A percentile compares a stretch with the other conserved stretches of the same genome.
These are phyloP conservation scores for Solanum phureja DNA, from an alignment of 257 asterid species.

Conservation along the genomic window DNA sequence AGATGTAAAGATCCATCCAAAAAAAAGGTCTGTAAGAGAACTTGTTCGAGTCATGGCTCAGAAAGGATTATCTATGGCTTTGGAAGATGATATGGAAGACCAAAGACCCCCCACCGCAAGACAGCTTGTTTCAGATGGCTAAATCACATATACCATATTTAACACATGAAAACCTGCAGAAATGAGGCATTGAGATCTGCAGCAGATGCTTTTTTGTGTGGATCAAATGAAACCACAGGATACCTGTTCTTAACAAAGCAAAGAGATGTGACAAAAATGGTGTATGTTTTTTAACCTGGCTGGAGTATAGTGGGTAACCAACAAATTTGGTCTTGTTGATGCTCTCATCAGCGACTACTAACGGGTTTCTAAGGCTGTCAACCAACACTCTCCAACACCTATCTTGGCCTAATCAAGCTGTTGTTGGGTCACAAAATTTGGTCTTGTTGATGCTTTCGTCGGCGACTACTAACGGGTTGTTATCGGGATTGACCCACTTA, in stretches of 20 bases:
- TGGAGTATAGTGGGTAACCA: not conserved
- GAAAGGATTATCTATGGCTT: not conserved
- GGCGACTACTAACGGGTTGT: not conserved
- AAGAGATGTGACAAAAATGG: not conserved
- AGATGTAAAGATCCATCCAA: not conserved
- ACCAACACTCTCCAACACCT: not conserved
- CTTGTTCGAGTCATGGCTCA: not conserved
- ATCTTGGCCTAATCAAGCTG: not conserved
- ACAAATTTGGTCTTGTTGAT: not conserved
- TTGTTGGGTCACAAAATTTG: not conserved
- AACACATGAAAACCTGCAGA: not conserved
- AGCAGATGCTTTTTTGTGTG: not conserved
- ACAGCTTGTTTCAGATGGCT: not conserved
- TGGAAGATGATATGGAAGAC: not conserved
- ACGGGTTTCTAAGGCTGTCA: not conserved
- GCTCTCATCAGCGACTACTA: not conserved
- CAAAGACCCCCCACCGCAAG: not conserved
- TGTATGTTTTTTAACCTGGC: not conserved
- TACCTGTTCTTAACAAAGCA: not conserved
- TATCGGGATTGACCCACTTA: not conserved
- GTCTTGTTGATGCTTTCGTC: not conserved
- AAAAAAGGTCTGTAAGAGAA: not conserved
- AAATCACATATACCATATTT: not conserved
- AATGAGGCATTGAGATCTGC: not conserved
- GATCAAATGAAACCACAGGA: not conserved